Evolutionary conservation across 2,329 filamentous ascomycete species (phyloP), one percentile per base, ranked within the genome.

Genomic region (Penicillium expansum): DNA sequence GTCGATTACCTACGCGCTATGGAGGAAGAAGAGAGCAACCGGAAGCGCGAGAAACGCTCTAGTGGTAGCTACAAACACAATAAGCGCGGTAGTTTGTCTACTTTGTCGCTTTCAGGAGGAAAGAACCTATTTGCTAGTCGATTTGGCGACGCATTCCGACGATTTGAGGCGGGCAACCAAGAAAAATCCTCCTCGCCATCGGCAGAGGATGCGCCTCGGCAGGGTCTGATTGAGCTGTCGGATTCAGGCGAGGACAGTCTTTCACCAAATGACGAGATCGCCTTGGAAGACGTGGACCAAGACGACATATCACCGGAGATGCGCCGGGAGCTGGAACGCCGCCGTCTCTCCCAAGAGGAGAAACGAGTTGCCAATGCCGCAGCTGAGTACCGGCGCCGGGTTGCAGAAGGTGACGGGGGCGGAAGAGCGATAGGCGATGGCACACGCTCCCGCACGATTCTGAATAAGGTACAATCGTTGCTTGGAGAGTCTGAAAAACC

Each of bases 61-160:
- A 84, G 80, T 56, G 86, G 83, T 59, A 82, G 80, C 48, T 77
- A 79, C 24, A 87, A 85, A 66, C 84, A 87, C 62, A 77, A 78
- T 45, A 96, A 96, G 72, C 84, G 90, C 11, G 82, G 86, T 1
- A 94, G 90, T 71, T 75, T 96, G 61, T 82, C 84, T 13, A 84
- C 82, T 1, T 82, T 89, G 53, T 86, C 88, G 0, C 75, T 91
- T 18, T 86, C 88, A 7, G 86, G 86, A 38, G 89, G 89, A 27
- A 96, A 94, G 74, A 90, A 86, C 56, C 85, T 96, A 37, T 80
- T 97, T n/a, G 88, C 87, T 5, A 90, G 92, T 24, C 91, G 89
- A 65, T 97, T 97, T 71, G 91, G 92, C 0, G 92, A 97, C 67
- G 92, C 93, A 3, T 97, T 97, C 77, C 91, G 93, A 69, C 84